Conservation (phyloP, 2,329 filamentous ascomycete genomes). For the Cordyceps fumosorosea region DNA sequence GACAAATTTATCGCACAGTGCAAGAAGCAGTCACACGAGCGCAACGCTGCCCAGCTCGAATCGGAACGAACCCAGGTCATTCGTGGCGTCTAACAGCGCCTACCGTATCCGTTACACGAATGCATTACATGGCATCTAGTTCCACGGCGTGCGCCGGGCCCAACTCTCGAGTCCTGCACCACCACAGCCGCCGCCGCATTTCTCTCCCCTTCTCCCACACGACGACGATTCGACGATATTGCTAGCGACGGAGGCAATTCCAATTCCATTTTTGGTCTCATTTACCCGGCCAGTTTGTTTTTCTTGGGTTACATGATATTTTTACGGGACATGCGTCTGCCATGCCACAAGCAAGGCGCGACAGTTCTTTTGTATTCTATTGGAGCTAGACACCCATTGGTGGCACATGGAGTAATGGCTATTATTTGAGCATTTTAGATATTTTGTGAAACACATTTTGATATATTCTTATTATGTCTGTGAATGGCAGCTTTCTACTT, state of each 20-base stretch:
- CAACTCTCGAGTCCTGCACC: background rate
- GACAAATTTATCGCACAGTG: constrained; percentile 46
- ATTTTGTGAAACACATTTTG: background rate
- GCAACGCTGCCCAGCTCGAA: constrained; percentile 88
- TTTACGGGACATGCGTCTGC: background rate
- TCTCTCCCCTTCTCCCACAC: background rate
- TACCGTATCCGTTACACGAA: background rate
- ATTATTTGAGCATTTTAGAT: background rate
- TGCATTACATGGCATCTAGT: background rate
- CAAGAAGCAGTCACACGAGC: constrained; percentile 93
- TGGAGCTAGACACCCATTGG: constrained; percentile 8
- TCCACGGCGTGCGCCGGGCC: background rate
- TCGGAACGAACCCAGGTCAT: constrained; percentile 90
- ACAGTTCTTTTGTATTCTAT: constrained; percentile 8
- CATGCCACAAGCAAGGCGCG: background rate
- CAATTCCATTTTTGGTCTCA: background rate
- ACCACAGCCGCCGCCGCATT: no score
- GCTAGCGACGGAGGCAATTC: constrained; percentile 5
- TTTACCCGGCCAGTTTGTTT: background rate
- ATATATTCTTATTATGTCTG: no score
- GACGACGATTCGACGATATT: constrained; percentile 11
- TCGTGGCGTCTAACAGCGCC: constrained; percentile 65
- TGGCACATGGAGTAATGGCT: constrained; percentile 2
- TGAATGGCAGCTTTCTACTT: no score
- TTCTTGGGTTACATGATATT: constrained; percentile 8